Percentiles rank a stretch among this genome's conserved stretches.
These are phyloP conservation scores for Poronia punctata DNA, from an alignment of 495 filamentous ascomycete species.

Conservation along the genomic window DNA sequence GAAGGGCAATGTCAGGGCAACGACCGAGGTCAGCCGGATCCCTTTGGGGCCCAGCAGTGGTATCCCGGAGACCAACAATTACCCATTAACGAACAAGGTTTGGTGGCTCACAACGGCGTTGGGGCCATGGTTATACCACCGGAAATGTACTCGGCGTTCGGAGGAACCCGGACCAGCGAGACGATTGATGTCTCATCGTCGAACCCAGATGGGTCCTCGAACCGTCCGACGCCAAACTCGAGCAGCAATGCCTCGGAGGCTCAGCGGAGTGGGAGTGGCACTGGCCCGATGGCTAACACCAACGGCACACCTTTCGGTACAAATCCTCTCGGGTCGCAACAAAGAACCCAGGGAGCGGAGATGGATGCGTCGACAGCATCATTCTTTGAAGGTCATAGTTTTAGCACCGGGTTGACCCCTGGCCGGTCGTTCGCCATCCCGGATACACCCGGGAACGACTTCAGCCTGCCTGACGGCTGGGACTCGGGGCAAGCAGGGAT, in stretches of 20 bases:
- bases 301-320: conserved; percentile 40
- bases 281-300: conserved; percentile 20
- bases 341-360: conserved; percentile 25
- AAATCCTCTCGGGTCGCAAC: conserved; percentile 35
- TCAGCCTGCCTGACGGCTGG: conserved; percentile 34
- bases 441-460: conserved; percentile 29
- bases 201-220: conserved; percentile 33
- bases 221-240: conserved; percentile 47
- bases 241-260: conserved; percentile 41
- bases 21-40: not conserved
- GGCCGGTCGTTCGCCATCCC: conserved; percentile 20
- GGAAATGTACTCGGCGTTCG: conserved; percentile 19
- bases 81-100: conserved; percentile 26
- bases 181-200: conserved; percentile 37
- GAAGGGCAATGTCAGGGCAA: conserved; percentile 11
- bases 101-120: conserved; percentile 16
- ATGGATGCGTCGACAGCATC: conserved; percentile 21
- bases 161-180: conserved; percentile 25
- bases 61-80: conserved; percentile 27
- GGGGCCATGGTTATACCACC: conserved; percentile 23
- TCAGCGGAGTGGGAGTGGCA: conserved; percentile 20
- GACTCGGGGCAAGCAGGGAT: conserved; percentile 31
- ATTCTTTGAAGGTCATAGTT: conserved; percentile 30
- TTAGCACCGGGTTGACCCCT: conserved; percentile 27
- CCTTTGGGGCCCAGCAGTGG: conserved; percentile 23